Percentiles rank a stretch among this genome's conserved stretches.
Conservation (phyloP, 768 basidiomycete genomes). For the Boletus insuetus region DNA sequence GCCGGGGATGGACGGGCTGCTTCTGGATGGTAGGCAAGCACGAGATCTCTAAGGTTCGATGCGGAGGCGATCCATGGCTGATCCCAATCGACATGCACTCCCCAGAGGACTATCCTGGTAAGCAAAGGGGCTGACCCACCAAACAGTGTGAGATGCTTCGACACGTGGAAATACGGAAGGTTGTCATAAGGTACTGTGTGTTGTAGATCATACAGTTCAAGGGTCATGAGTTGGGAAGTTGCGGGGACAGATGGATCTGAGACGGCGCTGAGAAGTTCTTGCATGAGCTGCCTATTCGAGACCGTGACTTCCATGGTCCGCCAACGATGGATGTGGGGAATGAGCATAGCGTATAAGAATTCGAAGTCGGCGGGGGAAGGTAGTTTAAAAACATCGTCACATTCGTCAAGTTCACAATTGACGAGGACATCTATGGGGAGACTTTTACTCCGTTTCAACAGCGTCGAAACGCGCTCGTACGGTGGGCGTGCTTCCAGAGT, state of each 20-base stretch:
- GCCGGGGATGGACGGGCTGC: slow-evolving; percentile 62
- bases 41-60: slow-evolving; percentile 43
- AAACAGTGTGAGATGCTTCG: slow-evolving; percentile 47
- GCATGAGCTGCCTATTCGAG: slow-evolving; percentile 44
- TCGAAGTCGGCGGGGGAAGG: slow-evolving; percentile 23
- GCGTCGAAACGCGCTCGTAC: slow-evolving; percentile 42
- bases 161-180: slow-evolving; percentile 26
- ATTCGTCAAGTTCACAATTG: slow-evolving; percentile 23
- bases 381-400: not conserved
- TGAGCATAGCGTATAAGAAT: slow-evolving; percentile 36
- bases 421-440: slow-evolving; percentile 48
- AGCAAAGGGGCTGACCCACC: slow-evolving; percentile 53
- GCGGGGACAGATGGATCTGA: slow-evolving; percentile 36
- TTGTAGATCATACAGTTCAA: slow-evolving; percentile 58
- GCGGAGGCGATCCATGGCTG: slow-evolving; percentile 32
- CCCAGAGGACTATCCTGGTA: slow-evolving; percentile 52
- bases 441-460: slow-evolving; percentile 53
- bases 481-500: slow-evolving; percentile 32
- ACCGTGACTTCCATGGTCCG: slow-evolving; percentile 46
- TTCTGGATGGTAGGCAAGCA: slow-evolving; percentile 59
- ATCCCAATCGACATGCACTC: slow-evolving; percentile 70
- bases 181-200: not conserved
- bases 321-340: slow-evolving; percentile 57
- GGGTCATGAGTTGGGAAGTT: slow-evolving; percentile 52
- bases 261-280: slow-evolving; percentile 41